These are phyloP conservation scores for Dactylorhiza incarnata DNA, from an alignment of 106 monocot genomes.

Conservation along the genomic window DNA sequence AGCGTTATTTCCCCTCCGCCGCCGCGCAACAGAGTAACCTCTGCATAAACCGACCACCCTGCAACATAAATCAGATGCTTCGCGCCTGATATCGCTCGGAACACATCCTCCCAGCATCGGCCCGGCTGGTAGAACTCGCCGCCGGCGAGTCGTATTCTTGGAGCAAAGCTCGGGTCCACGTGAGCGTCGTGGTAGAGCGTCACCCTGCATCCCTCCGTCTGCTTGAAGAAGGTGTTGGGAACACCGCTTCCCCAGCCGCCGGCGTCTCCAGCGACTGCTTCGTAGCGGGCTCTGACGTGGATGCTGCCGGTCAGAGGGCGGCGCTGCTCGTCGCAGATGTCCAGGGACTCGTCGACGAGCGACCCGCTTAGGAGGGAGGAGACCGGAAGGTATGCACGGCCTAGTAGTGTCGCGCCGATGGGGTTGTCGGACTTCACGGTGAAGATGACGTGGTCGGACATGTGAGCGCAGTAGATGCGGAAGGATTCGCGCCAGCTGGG, in stretches of 20 bases:
- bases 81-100: constrained; percentile 27
- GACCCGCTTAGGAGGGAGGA: neutral
- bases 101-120: constrained; percentile 41
- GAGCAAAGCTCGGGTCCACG: neutral
- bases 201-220: constrained; percentile 13
- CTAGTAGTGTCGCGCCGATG: constrained; percentile 19
- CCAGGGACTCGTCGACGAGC: constrained; percentile 6
- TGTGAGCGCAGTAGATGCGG: constrained; percentile 28
- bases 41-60: constrained; percentile 44
- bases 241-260: constrained; percentile 11
- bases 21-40: constrained; percentile 20
- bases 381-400: constrained; percentile 8
- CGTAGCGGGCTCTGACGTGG: constrained; percentile 8
- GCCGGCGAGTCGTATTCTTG: neutral
- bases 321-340: constrained; percentile 7
- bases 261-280: neutral
- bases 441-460: constrained; percentile 19
- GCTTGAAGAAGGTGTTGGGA: constrained; percentile 19
- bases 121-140: constrained; percentile 12
- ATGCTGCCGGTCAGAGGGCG: constrained; percentile 4
- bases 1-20: constrained; percentile 13
- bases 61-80: constrained; percentile 27
- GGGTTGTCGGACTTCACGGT: constrained; percentile 18
- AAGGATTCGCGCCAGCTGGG: constrained; percentile 20
- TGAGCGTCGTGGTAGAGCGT: constrained; percentile 19